Conservation (phyloP, 495 filamentous ascomycete genomes). For the Penicillium daleae region DNA sequence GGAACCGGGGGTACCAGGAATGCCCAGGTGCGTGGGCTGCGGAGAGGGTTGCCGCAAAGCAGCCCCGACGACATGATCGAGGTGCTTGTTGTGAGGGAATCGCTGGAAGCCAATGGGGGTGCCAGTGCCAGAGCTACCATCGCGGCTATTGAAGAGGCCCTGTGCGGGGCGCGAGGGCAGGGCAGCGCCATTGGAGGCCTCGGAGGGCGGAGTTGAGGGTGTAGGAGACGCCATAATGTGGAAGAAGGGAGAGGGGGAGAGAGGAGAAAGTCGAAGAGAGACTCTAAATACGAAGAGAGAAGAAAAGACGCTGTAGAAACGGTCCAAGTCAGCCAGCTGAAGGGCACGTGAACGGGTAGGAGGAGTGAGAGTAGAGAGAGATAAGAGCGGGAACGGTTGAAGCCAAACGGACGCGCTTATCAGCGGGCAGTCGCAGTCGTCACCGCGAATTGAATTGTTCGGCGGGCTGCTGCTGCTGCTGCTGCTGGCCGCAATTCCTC, state of each 20-base stretch:
- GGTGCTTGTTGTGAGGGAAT: slow-evolving; percentile 61
- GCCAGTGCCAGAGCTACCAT: slow-evolving; percentile 45
- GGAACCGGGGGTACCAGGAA: slow-evolving; percentile 57
- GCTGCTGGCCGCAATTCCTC: slow-evolving; percentile 6
- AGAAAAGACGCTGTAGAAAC: slow-evolving; percentile 18
- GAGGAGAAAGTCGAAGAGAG: neutral
- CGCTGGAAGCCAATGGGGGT: slow-evolving; percentile 55
- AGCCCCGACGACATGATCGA: slow-evolving; percentile 63
- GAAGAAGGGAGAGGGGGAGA: neutral
- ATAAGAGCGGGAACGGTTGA: neutral
- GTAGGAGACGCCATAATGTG: slow-evolving; percentile 44
- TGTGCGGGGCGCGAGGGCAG: slow-evolving; percentile 41
- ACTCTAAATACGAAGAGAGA: slow-evolving; percentile 21
- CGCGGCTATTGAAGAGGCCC: slow-evolving; percentile 42
- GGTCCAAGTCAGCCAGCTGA: slow-evolving; percentile 21
- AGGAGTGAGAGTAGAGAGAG: slow-evolving; percentile 7
- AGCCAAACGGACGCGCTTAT: slow-evolving; percentile 17
- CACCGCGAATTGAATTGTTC: neutral
- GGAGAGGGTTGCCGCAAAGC: slow-evolving; percentile 77
- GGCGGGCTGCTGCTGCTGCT: slow-evolving; percentile 3
- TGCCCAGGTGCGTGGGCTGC: slow-evolving; percentile 84
- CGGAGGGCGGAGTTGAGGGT: slow-evolving; percentile 36
- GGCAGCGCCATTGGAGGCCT: slow-evolving; percentile 36
- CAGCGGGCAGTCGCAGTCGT: slow-evolving; percentile 10
- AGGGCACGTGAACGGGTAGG: slow-evolving; percentile 13